A percentile compares a stretch with the other conserved stretches of the same genome.
Conservation (phyloP, 1,139 yeast species). For the Magnusiomyces sp. region DNA sequence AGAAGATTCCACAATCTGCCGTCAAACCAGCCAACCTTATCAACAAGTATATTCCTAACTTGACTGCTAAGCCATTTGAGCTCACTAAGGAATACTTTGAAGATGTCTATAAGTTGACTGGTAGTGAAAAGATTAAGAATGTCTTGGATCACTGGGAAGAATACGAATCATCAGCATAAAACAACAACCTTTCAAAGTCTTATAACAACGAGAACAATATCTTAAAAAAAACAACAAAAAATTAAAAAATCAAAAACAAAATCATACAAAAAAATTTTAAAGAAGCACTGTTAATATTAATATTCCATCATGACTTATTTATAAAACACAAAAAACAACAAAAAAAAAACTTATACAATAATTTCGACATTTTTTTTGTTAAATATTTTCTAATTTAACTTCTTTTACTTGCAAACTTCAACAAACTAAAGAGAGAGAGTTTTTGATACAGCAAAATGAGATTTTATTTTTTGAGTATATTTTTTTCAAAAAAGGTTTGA, state of each 20-base stretch:
- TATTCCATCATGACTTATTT: neutral
- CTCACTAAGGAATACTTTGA: constrained; percentile 94
- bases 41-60: constrained; percentile 94
- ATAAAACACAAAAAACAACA: neutral
- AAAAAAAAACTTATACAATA: neutral
- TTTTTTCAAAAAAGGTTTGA: neutral
- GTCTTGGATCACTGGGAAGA: constrained; percentile 93
- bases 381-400: neutral
- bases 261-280: too few species aligned
- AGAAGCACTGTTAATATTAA: neutral
- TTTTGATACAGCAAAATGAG: too few species aligned
- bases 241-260: neutral
- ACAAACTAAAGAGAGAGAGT: too few species aligned
- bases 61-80: constrained; percentile 95
- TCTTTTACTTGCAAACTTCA: neutral
- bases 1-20: constrained; percentile 91
- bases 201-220: neutral
- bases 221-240: neutral
- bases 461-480: neutral
- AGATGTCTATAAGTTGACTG: constrained; percentile 87
- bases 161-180: constrained; percentile 36
- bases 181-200: neutral
- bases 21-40: constrained; percentile 90
- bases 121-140: constrained; percentile 80
- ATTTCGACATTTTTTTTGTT: neutral